Conservation (phyloP, 176 grass and related monocot genomes). For the Eragrostis nindensis region DNA sequence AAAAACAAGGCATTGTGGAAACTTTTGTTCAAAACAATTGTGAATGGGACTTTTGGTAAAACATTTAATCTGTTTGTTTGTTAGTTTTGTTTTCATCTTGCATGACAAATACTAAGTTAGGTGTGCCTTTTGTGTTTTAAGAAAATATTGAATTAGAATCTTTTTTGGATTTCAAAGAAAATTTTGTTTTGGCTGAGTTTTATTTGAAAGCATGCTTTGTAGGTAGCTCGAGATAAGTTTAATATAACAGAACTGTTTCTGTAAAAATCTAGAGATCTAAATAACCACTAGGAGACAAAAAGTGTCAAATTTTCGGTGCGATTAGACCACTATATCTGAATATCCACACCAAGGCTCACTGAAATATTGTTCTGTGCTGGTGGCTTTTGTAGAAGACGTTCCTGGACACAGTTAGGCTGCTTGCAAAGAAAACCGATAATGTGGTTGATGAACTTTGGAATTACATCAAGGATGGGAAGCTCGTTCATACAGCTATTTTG, state of each 20-base stretch:
- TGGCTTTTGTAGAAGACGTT: constrained; percentile 5
- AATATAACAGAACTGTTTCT: neutral
- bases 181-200: neutral
- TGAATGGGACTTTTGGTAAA: no score
- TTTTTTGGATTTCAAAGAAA: neutral
- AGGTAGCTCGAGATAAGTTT: no score
- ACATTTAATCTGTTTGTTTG: no score
- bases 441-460: constrained; percentile 13
- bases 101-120: neutral
- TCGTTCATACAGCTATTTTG: neutral
- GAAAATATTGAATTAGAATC: neutral
- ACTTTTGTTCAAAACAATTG: no score
- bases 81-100: neutral
- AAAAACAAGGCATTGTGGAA: neutral
- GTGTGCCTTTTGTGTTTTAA: neutral
- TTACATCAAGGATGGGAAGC: neutral
- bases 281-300: neutral
- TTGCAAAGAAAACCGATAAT: neutral
- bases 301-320: neutral
- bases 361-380: neutral
- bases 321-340: neutral
- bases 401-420: neutral
- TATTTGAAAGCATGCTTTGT: neutral
- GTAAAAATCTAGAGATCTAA: neutral
- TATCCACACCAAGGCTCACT: neutral